Base-by-base conservation (phyloP, 768 basidiomycete species). In the Pluteus cervinus region DNA sequence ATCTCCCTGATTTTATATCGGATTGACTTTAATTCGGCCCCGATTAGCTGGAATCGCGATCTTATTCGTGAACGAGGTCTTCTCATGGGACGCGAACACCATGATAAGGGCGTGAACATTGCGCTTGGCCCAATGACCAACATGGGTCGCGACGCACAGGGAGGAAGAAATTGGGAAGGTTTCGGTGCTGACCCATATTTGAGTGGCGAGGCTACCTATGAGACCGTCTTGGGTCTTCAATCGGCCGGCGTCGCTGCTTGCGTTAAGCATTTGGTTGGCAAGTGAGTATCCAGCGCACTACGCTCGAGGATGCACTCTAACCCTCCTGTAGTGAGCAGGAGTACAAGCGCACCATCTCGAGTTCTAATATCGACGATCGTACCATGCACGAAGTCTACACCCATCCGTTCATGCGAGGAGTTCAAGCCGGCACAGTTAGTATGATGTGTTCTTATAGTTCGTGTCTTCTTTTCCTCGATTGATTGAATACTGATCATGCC, bases 111-210 rank as follows among this genome's bases (percentile, higher is more conserved):
- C n/a, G 74, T 81, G 14, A 71, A 89, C 49, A 61, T 86, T 35
- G 77, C 73, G 8, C 65, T 86, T 5, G 66, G 64, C 10, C 63
- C 83, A 0, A 80, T 81, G 76, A 85, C 81, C 72, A 84, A 86
- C 52, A 65, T 86, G 56, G 79, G 74, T 4, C 68, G 50, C 15
- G 57, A 75, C 15, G 73, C 78, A 5, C 62, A 72, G 50, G 82
- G 76, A n/a, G 86, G 86, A 4, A 64, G 87, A 16, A 84, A 86
- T 55, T 89, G 81, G 75, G 86, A 89, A 62, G 83, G 83, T 15
- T 86, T 84, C 37, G 85, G 86, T 15, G 82, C 69, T 7, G 86
- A 88, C 50, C 87, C 86, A 0, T 88, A 74, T 60, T 61, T 89
- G 4, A 46, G 68, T 17, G 84, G 86, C 11, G 81, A 81, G 51